A percentile compares a stretch with the other conserved stretches of the same genome.
Conservation (phyloP, 164 flowering plant genomes). For the Stephania yunnanensis region DNA sequence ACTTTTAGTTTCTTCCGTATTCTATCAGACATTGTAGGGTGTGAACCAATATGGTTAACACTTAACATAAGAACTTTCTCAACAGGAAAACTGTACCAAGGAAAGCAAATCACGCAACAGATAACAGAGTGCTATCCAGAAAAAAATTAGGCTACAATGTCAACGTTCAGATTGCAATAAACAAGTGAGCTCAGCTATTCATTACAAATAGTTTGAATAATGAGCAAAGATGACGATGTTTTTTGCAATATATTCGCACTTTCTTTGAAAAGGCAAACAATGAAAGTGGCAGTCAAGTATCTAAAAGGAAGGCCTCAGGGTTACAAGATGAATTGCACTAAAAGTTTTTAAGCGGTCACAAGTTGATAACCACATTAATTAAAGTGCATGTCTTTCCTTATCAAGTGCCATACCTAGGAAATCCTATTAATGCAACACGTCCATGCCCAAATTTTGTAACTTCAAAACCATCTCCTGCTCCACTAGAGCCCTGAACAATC, state of each 20-base stretch:
- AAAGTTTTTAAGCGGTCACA: not conserved
- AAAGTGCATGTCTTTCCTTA: not conserved
- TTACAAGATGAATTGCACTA: not conserved
- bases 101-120: not conserved
- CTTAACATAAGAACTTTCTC: not conserved
- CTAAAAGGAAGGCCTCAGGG: not conserved
- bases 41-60: not conserved
- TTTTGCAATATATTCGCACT: not conserved
- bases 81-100: not conserved
- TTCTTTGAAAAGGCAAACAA: not conserved
- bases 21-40: not conserved
- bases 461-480: conserved; percentile 99
- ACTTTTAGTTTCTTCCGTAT: not conserved
- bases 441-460: conserved; percentile 99
- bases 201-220: not conserved
- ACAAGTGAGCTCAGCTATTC: not conserved
- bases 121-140: not conserved
- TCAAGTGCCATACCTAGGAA: conserved; percentile 69
- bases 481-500: conserved; percentile 76
- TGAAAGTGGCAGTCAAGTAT: not conserved
- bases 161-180: not conserved
- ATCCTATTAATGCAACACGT: conserved; percentile 96
- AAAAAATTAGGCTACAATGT: not conserved
- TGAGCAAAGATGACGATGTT: not conserved
- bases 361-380: not conserved